A percentile compares a stretch with the other conserved stretches of the same genome.
These are phyloP conservation scores for Apocynum venetum DNA, from an alignment of 257 asterid species.

Conservation along the genomic window DNA sequence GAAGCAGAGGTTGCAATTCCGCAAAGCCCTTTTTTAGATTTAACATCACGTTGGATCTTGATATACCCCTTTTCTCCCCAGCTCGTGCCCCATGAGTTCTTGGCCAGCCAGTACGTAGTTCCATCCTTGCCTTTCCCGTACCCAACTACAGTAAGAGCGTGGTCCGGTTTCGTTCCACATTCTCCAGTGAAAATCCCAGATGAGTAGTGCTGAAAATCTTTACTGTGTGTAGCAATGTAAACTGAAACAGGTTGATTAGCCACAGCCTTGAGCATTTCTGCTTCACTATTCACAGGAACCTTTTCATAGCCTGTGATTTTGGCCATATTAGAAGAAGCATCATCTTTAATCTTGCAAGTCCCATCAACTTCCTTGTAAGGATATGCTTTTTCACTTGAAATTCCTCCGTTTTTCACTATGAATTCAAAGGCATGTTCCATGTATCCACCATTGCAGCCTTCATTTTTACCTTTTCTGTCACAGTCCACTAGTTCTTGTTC, in stretches of 20 bases:
- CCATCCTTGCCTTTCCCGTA: conserved; percentile 2
- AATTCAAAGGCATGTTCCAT: conserved; percentile 19
- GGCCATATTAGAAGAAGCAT: not conserved
- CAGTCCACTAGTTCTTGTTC: conserved; percentile 17
- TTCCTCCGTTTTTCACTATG: conserved; percentile 18
- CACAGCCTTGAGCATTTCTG: not conserved
- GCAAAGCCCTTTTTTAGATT: conserved; percentile 15
- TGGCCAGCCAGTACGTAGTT: not conserved
- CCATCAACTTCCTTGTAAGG: conserved; percentile 21
- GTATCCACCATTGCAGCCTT: conserved; percentile 19
- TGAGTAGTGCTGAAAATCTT: not conserved
- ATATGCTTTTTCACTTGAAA: conserved; percentile 10
- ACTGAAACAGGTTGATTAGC: not conserved
- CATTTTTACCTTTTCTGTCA: not conserved
- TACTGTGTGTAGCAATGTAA: not conserved
- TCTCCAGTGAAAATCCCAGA: conserved; percentile 13
- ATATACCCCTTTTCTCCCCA: conserved; percentile 27
- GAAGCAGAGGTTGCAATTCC: conserved; percentile 11
- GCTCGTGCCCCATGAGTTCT: not conserved
- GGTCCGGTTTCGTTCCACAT: not conserved
- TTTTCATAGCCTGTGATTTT: conserved; percentile 15
- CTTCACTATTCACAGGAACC: conserved; percentile 10
- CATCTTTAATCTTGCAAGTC: conserved; percentile 3
- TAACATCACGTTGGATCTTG: conserved; percentile 14
- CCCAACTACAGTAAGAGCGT: conserved; percentile 18